These are phyloP conservation scores for Luffa acutangula DNA, from an alignment of 306 rosid species.

Conservation along the genomic window DNA sequence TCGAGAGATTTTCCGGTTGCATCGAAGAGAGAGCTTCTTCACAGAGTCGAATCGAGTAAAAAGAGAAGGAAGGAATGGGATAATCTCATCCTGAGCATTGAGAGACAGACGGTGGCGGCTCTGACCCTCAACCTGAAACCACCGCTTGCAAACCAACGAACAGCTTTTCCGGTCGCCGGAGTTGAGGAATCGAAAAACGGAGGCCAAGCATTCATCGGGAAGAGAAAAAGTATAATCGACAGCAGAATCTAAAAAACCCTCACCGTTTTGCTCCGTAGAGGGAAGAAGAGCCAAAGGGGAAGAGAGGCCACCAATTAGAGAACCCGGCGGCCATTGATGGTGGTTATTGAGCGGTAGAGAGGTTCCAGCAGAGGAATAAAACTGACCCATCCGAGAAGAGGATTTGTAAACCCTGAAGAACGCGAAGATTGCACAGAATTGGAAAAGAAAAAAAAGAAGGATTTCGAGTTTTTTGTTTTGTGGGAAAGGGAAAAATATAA, in stretches of 20 bases:
- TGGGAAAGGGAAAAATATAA: background rate
- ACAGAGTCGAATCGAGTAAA: conserved; percentile 60
- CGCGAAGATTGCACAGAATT: background rate
- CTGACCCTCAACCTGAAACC: conserved; percentile 57
- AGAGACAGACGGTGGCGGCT: conserved; percentile 53
- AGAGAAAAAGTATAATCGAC: conserved; percentile 40
- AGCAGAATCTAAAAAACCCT: conserved; percentile 2
- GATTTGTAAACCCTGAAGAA: background rate
- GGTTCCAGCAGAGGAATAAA: conserved; percentile 29
- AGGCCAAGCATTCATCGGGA: conserved; percentile 60
- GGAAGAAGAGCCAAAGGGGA: conserved; percentile 1
- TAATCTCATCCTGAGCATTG: conserved; percentile 32
- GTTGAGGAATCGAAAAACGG: conserved; percentile 42
- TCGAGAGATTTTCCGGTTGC: conserved; percentile 54
- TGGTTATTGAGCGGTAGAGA: conserved; percentile 6
- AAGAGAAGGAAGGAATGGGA: conserved; percentile 35
- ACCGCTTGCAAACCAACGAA: conserved; percentile 52
- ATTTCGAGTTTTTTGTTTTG: background rate
- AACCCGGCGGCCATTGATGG: conserved; percentile 4
- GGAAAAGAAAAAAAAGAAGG: background rate
- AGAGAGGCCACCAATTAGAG: conserved; percentile 14
- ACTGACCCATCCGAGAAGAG: conserved; percentile 47
- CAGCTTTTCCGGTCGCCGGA: conserved; percentile 45
- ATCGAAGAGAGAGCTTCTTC: conserved; percentile 55
- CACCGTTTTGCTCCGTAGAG: background rate